Evolutionary conservation across 805 yeast genomes (phyloP), one percentile per base, ranked within the genome.

Genomic region (Brettanomyces sp.): DNA sequence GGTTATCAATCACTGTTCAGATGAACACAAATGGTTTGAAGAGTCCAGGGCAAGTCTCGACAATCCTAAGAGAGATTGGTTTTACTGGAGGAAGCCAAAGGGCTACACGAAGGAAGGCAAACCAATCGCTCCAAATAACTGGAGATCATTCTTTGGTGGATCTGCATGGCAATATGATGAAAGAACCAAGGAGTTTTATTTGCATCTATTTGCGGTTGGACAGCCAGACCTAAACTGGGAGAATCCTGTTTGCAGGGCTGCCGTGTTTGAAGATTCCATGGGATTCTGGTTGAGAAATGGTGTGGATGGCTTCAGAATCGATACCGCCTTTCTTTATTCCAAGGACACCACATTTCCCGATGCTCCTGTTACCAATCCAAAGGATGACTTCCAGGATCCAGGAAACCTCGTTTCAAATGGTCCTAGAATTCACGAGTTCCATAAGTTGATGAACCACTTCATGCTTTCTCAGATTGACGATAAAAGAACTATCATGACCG

Each of bases 201-300:
- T 78, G 52, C 71, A 69, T 45, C 62, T 76, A 47, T 78, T 76
- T 60, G 79, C 80, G 9, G 61, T 60, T 42, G 56, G 70, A 30
- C 82, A 78, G 60, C 82, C 82, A 11, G 82, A 78, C 55, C 65
- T 77, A 54, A 78, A 77, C 62, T 78, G 82, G 83, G 82, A 77
- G 52, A 76, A 69, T 54, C 68, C 59, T 45, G 73, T 59, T 54
- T 60, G 57, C 25, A 49, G 67, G 13, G 51, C 50, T 13, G 66
- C 66, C 37, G n/a, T 18, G 7, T 38, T 38, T 22, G 41, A 38
- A 24, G 24, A 18, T 38, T 21, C 25, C 46, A 24, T 22, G 21
- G 24, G 41, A 7, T 38, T 18, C 25, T 38, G 41, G 41, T 38
- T 38, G 3, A 38, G 41, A 43, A 69, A 70, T 50, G 82, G 82